Evolutionary conservation across 805 yeast species (phyloP).

Genomic region (Ogataea polymorpha): DNA sequence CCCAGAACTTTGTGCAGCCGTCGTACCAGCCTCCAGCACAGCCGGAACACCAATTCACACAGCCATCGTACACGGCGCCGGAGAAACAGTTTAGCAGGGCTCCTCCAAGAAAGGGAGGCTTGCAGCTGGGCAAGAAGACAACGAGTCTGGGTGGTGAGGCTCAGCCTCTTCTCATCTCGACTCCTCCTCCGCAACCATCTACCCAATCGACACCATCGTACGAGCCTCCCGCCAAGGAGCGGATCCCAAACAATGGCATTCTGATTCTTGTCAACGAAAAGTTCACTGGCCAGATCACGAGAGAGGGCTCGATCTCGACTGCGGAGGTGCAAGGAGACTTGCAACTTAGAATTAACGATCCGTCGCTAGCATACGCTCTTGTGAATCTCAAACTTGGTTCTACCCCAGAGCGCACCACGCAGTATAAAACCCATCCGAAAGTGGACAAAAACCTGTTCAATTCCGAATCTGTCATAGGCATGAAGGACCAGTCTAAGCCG

Average conservation of each 20-base stretch:
- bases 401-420: conserved; percentile 45
- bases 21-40: conserved; percentile 23
- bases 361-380: conserved; percentile 64
- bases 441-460: conserved; percentile 77
- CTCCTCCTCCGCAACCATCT: conserved; percentile 22
- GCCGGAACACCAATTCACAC: conserved; percentile 17
- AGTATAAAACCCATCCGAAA: conserved; percentile 94
- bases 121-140: conserved; percentile 68
- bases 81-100: conserved; percentile 20
- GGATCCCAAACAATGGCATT: conserved; percentile 66
- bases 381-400: conserved; percentile 54
- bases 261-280: conserved; percentile 75
- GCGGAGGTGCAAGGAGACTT: conserved; percentile 89
- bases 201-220: conserved; percentile 18
- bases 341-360: conserved; percentile 79
- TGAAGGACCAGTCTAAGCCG: conserved; percentile 73
- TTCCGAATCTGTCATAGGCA: conserved; percentile 54
- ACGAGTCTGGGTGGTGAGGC: conserved; percentile 24
- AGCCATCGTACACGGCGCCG: conserved; percentile 9
- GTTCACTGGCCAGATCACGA: conserved; percentile 68
- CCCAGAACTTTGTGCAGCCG: conserved; percentile 20
- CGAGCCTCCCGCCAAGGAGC: conserved; percentile 30
- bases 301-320: conserved; percentile 73
- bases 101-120: conserved; percentile 62
- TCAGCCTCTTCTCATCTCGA: conserved; percentile 31